Conservation (phyloP, 805 yeast species). For the Yarrowia sp. region DNA sequence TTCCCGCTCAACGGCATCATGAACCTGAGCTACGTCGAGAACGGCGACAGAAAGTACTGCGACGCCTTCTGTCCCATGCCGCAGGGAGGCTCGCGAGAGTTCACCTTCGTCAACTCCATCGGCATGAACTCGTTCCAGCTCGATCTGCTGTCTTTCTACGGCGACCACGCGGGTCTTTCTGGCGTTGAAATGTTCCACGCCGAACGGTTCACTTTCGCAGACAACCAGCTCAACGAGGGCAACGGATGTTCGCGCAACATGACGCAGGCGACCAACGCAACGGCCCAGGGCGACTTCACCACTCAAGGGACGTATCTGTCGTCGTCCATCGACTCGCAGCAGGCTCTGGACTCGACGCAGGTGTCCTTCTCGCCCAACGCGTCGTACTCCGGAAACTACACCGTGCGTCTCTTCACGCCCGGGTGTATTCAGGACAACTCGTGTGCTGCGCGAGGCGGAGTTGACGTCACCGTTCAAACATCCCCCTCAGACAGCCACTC, state of each 20-base stretch:
- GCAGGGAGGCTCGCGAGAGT: slow-evolving; percentile 58
- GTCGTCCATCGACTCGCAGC: slow-evolving; percentile 36
- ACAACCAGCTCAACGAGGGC: slow-evolving; percentile 8
- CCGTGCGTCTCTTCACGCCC: slow-evolving; percentile 75
- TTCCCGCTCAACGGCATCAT: slow-evolving; percentile 82
- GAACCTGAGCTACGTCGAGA: slow-evolving; percentile 78
- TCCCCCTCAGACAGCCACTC: slow-evolving; percentile 46
- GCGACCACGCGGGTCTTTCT: slow-evolving; percentile 61
- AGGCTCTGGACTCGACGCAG: slow-evolving; percentile 39
- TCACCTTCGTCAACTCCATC: slow-evolving; percentile 69
- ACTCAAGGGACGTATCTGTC: slow-evolving; percentile 35
- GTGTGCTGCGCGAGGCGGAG: slow-evolving; percentile 70
- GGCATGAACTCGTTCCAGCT: slow-evolving; percentile 61
- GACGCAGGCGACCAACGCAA: slow-evolving; percentile 1
- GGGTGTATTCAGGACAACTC: slow-evolving; percentile 73
- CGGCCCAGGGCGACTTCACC: background rate
- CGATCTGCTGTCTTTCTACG: slow-evolving; percentile 65
- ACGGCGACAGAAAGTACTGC: slow-evolving; percentile 60
- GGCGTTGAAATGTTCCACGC: slow-evolving; percentile 72
- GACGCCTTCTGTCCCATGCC: slow-evolving; percentile 87
- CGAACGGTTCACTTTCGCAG: slow-evolving; percentile 30
- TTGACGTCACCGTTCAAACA: slow-evolving; percentile 66
- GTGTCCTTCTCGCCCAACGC: slow-evolving; percentile 66
- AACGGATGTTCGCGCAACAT: slow-evolving; percentile 8
- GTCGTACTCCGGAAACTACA: slow-evolving; percentile 69